These are phyloP conservation scores for Starmerella vaccinii DNA, from an alignment of 805 yeast genomes.

Conservation along the genomic window DNA sequence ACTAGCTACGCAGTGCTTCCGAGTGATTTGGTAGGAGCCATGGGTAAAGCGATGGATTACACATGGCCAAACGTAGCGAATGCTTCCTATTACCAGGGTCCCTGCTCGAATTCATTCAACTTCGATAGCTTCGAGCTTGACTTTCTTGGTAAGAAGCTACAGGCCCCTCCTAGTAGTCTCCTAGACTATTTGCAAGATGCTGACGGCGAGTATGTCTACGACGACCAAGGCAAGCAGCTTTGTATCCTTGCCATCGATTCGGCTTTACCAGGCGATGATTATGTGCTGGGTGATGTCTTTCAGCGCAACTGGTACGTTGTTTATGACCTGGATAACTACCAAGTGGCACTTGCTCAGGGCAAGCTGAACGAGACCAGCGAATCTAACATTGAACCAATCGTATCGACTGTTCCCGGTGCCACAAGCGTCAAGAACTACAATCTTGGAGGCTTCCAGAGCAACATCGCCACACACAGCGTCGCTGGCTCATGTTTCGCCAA, in stretches of 20 bases:
- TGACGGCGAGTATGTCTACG: constrained; percentile 7
- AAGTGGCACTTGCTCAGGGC: constrained; percentile 50
- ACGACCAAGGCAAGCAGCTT: constrained; percentile 13
- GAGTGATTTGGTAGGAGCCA: constrained; percentile 21
- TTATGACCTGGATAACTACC: constrained; percentile 49
- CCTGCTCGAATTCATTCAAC: constrained; percentile 30
- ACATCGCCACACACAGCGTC: not conserved
- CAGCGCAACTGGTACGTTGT: constrained; percentile 57
- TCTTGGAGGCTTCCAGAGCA: not conserved
- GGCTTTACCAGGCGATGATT: constrained; percentile 26
- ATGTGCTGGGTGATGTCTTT: constrained; percentile 55
- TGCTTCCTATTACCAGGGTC: constrained; percentile 30
- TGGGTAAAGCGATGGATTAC: constrained; percentile 29
- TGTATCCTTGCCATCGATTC: constrained; percentile 25
- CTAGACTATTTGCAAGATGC: constrained; percentile 11
- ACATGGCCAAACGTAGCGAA: constrained; percentile 32
- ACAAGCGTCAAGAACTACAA: constrained; percentile 13
- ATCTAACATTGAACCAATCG: constrained; percentile 22
- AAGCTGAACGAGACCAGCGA: constrained; percentile 23
- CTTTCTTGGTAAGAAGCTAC: constrained; percentile 44
- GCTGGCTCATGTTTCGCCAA: not conserved
- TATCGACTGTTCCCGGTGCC: constrained; percentile 15
- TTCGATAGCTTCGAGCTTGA: constrained; percentile 34
- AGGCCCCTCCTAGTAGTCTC: constrained; percentile 33
- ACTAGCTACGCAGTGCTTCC: constrained; percentile 45